Conservation (phyloP, 2,329 filamentous ascomycete species). For the Trichothecium sympodiale region DNA sequence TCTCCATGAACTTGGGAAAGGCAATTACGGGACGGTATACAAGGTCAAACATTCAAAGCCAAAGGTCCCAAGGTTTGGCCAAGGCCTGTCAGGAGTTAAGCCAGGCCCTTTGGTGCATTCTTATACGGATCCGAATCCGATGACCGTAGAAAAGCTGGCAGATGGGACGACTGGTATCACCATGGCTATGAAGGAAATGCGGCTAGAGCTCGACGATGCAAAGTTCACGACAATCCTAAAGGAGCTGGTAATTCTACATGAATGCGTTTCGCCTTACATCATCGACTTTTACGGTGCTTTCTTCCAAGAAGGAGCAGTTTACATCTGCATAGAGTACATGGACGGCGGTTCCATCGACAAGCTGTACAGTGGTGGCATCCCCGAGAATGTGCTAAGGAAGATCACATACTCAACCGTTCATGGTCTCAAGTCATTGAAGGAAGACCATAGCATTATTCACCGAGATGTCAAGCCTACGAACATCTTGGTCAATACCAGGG, state of each 20-base stretch:
- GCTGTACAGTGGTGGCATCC: slow-evolving; percentile 80
- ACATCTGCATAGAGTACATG: slow-evolving; percentile 99
- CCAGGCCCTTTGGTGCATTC: slow-evolving; percentile 16
- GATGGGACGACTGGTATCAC: slow-evolving; percentile 57
- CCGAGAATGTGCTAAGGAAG: slow-evolving; percentile 78
- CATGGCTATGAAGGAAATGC: slow-evolving; percentile 99
- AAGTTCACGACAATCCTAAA: slow-evolving; percentile 97
- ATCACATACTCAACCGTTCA: slow-evolving; percentile 84
- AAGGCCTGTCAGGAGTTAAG: slow-evolving; percentile 42
- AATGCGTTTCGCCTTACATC: slow-evolving; percentile 90
- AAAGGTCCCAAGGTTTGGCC: slow-evolving; percentile 44
- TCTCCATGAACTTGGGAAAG: slow-evolving; percentile 86
- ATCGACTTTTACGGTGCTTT: slow-evolving; percentile 99
- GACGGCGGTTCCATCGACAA: slow-evolving; percentile 97
- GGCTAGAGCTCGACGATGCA: slow-evolving; percentile 87
- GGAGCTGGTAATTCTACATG: slow-evolving; percentile 91
- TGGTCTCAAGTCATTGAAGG: slow-evolving; percentile 87
- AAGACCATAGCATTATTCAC: slow-evolving; percentile 98
- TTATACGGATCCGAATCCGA: slow-evolving; percentile 21
- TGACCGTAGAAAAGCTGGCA: slow-evolving; percentile 7
- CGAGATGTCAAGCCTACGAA: slow-evolving; percentile 99
- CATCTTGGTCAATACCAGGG: slow-evolving; percentile 79
- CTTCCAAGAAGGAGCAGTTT: slow-evolving; percentile 96
- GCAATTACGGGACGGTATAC: slow-evolving; percentile 97
- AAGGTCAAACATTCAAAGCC: slow-evolving; percentile 80